These are phyloP conservation scores for Carex pumila DNA, from an alignment of 176 grass and related monocot genomes.

Conservation along the genomic window DNA sequence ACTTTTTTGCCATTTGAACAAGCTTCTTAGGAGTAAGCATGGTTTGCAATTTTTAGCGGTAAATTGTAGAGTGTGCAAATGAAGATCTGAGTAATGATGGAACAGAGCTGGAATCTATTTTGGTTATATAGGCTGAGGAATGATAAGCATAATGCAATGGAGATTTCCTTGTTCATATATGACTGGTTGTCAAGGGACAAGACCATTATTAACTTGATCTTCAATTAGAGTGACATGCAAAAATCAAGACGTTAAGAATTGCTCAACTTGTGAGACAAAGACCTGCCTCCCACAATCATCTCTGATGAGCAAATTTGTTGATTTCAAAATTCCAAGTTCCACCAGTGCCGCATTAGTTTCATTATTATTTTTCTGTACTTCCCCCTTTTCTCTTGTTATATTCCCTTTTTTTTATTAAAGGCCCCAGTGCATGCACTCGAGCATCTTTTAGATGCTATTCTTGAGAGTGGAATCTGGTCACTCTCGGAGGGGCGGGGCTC, in stretches of 20 bases:
- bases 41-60: constrained; percentile 4
- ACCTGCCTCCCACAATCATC: neutral
- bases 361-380: neutral
- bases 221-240: neutral
- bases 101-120: neutral
- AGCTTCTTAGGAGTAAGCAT: constrained; percentile 20
- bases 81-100: neutral
- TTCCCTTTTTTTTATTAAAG: no score
- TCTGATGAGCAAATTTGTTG: neutral
- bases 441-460: no score
- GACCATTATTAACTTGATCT: neutral
- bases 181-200: constrained; percentile 10
- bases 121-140: constrained; percentile 13
- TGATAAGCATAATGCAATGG: neutral
- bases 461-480: no score
- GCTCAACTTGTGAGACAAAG: neutral
- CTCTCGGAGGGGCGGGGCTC: no score
- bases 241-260: neutral
- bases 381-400: neutral
- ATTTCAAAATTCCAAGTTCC: neutral
- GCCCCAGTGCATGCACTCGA: no score
- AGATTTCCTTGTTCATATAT: neutral
- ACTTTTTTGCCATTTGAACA: constrained; percentile 24
- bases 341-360: neutral
- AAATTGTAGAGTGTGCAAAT: neutral